These are phyloP conservation scores for Amanita polypyramis DNA, from an alignment of 768 basidiomycete species.

Conservation along the genomic window DNA sequence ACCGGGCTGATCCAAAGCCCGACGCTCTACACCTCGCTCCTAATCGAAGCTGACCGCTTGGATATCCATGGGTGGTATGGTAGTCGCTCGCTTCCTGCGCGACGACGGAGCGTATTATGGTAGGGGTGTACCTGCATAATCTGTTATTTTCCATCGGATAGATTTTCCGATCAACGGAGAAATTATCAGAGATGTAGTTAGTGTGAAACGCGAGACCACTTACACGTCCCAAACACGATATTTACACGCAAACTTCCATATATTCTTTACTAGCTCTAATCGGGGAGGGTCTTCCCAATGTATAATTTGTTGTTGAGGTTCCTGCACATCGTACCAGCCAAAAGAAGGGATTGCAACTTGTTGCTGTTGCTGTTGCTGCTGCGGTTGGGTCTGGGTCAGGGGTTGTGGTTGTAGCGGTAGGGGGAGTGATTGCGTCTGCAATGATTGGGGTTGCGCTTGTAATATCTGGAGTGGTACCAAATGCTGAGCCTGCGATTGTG, in stretches of 20 bases:
- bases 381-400: background rate
- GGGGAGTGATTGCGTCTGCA: background rate
- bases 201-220: constrained; percentile 4
- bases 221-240: constrained; percentile 18
- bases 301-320: constrained; percentile 7
- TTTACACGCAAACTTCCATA: constrained; percentile 19
- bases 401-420: background rate
- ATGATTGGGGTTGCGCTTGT: too few relatives aligned
- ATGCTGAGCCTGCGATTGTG: background rate
- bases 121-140: constrained; percentile 14
- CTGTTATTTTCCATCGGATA: constrained; percentile 11
- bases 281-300: constrained; percentile 14
- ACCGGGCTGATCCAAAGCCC: background rate
- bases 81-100: constrained; percentile 18
- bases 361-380: constrained; percentile 10
- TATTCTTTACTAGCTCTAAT: constrained; percentile 10
- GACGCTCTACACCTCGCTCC: background rate
- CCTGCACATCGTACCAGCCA: constrained; percentile 9
- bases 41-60: constrained; percentile 8
- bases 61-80: constrained; percentile 13
- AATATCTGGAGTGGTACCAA: background rate
- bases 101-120: constrained; percentile 16
- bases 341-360: constrained; percentile 6
- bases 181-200: background rate
- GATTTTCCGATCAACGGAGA: too few relatives aligned